Percentiles rank a stretch among this genome's conserved stretches.
Evolutionary conservation across 345 rosid species (phyloP).

Genomic region (Xanthoceras sorbifolium): DNA sequence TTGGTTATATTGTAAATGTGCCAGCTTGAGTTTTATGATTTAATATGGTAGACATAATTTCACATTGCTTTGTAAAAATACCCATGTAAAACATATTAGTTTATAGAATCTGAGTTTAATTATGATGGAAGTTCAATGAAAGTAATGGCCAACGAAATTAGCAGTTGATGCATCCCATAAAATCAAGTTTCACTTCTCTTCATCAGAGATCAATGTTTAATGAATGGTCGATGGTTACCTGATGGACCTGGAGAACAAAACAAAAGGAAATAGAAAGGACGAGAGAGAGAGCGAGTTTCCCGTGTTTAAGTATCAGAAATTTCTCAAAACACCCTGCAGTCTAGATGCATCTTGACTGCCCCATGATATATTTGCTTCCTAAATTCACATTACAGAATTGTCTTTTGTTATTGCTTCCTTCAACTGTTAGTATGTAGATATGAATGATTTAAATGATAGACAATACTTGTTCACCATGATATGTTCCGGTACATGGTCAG

Average conservation of each 20-base stretch:
- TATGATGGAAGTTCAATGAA: neutral
- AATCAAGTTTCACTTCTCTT: no score
- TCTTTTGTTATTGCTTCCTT: neutral
- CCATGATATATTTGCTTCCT: neutral
- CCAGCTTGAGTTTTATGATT: conserved; percentile 1
- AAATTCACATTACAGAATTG: neutral
- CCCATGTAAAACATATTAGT: neutral
- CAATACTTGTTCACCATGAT: neutral
- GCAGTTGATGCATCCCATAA: no score
- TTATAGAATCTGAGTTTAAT: neutral
- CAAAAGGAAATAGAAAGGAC: no score
- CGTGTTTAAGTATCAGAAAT: neutral
- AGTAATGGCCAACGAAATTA: neutral
- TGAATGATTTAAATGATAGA: neutral
- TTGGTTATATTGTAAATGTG: neutral
- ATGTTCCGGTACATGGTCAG: neutral
- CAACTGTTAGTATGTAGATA: neutral
- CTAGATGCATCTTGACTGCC: neutral
- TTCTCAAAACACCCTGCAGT: neutral
- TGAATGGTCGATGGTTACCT: no score
- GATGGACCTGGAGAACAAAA: no score
- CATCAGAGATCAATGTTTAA: no score
- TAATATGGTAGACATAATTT: neutral
- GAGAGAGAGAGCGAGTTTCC: neutral
- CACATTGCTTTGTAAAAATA: neutral